phyloP scores from a whole-genome alignment of 2,329 filamentous ascomycete genomes.

The Cryphonectria radicalis region DNA sequence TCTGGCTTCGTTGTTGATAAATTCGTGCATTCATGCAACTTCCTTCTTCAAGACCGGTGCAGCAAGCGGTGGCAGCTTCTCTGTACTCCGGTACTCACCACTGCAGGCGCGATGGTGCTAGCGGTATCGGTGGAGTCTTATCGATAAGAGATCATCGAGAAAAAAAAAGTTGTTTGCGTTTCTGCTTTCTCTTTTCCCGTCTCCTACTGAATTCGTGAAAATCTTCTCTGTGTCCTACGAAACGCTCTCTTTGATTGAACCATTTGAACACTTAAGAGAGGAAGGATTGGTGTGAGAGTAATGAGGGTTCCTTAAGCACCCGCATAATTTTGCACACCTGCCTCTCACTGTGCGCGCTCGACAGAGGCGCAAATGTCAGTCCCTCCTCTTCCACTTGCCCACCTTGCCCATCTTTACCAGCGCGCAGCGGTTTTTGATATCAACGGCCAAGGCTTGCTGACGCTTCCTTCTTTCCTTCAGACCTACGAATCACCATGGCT shows the following conservation, averaged over 20 bases:
- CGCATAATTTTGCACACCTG: not conserved
- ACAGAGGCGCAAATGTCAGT: conserved; percentile 5
- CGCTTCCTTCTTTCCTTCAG: not conserved
- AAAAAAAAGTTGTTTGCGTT: conserved; percentile 13
- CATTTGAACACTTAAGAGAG: not conserved
- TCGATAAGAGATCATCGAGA: not conserved
- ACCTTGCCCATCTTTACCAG: not conserved
- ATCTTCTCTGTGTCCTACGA: not conserved
- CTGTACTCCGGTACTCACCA: not conserved
- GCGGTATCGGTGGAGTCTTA: conserved; percentile 1
- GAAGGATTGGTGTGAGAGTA: not conserved
- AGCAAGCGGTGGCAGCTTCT: not conserved
- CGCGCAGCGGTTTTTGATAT: not conserved
- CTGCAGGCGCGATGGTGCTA: not conserved
- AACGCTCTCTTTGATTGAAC: not conserved
- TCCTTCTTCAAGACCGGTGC: not conserved
- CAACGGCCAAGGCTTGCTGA: not conserved
- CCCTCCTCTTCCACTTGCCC: not conserved
- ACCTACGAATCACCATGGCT: conserved; percentile 49
- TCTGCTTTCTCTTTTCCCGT: not conserved
- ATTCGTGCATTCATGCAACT: not conserved
- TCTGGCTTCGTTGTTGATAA: not conserved
- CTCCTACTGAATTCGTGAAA: not conserved
- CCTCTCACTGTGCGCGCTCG: not conserved
- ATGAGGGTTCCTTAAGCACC: not conserved